These are phyloP conservation scores for Coemansia sp. DNA, from an alignment of 192 early-diverging fungal genomes.

Conservation along the genomic window DNA sequence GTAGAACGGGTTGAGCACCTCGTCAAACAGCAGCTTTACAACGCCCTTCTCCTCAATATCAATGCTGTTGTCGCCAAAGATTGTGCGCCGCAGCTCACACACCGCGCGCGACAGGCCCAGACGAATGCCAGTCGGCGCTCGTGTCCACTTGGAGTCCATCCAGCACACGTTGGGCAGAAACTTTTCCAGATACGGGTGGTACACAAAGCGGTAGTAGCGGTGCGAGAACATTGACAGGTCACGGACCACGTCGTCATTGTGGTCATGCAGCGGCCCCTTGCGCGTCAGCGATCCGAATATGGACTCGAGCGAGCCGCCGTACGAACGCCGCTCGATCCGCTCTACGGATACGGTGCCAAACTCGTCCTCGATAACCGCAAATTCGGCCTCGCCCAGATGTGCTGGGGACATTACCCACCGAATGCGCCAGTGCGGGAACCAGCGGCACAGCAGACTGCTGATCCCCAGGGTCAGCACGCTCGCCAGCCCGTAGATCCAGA, in stretches of 20 bases:
- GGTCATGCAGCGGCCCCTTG: slow-evolving; percentile 22
- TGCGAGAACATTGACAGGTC: slow-evolving; percentile 42
- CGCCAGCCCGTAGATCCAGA: slow-evolving; percentile 61
- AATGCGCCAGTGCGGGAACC: slow-evolving; percentile 78
- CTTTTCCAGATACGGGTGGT: slow-evolving; percentile 44
- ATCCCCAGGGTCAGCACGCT: slow-evolving; percentile 68
- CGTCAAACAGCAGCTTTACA: slow-evolving; percentile 60
- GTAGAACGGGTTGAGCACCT: slow-evolving; percentile 79
- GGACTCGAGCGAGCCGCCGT: slow-evolving; percentile 64
- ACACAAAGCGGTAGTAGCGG: slow-evolving; percentile 52
- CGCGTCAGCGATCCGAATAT: slow-evolving; percentile 56
- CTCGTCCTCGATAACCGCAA: slow-evolving; percentile 66
- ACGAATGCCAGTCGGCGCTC: slow-evolving; percentile 29
- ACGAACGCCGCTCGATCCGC: slow-evolving; percentile 54
- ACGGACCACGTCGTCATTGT: slow-evolving; percentile 37
- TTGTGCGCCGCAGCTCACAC: slow-evolving; percentile 54
- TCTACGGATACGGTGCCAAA: slow-evolving; percentile 59
- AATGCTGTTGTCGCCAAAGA: slow-evolving; percentile 73
- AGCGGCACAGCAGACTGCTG: slow-evolving; percentile 74
- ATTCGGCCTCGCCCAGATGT: slow-evolving; percentile 71
- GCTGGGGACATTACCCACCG: slow-evolving; percentile 60
- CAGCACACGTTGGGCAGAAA: slow-evolving; percentile 49
- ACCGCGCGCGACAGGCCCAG: slow-evolving; percentile 55
- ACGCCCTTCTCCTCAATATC: slow-evolving; percentile 66
- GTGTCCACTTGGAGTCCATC: slow-evolving; percentile 48